Conservation (phyloP, 441 rosid species). For the Aquilaria agallochum region DNA sequence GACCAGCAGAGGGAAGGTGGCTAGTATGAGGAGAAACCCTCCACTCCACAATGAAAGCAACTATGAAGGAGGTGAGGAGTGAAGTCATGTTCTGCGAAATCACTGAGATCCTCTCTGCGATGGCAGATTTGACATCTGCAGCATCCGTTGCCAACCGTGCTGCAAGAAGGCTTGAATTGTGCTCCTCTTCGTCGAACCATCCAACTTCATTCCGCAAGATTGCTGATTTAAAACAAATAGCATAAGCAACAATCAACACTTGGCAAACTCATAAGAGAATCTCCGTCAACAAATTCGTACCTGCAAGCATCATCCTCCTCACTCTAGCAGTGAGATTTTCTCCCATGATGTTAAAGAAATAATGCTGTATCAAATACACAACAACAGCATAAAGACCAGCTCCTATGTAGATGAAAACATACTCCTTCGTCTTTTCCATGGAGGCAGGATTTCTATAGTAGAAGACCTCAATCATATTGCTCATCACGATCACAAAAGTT, state of each 20-base stretch:
- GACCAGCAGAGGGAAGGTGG: conserved; percentile 92
- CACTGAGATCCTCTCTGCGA: conserved; percentile 92
- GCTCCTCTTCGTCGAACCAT: conserved; percentile 98
- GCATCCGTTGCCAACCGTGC: conserved; percentile 92
- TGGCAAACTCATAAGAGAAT: neutral
- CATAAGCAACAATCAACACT: neutral
- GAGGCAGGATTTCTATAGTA: conserved; percentile 79
- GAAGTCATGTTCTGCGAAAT: conserved; percentile 98
- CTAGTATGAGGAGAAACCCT: conserved; percentile 97
- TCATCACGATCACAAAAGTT: conserved; percentile 92
- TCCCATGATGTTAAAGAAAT: conserved; percentile 99
- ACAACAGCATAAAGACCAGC: conserved; percentile 91
- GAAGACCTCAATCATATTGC: conserved; percentile 98
- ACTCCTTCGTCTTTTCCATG: conserved; percentile 97
- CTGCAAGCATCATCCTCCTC: conserved; percentile 99
- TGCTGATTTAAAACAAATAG: conserved; percentile 38
- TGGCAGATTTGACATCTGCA: conserved; percentile 92
- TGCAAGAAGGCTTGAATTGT: conserved; percentile 88
- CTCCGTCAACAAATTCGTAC: conserved; percentile 25
- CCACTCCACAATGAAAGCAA: conserved; percentile 98
- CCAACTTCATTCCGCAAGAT: conserved; percentile 97
- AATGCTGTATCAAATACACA: conserved; percentile 96
- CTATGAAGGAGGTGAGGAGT: conserved; percentile 94
- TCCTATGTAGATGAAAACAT: conserved; percentile 93
- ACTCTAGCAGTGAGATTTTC: conserved; percentile 99